Base-by-base conservation (phyloP, 2,329 filamentous ascomycete genomes). In the Arthrobotrys sinensis region DNA sequence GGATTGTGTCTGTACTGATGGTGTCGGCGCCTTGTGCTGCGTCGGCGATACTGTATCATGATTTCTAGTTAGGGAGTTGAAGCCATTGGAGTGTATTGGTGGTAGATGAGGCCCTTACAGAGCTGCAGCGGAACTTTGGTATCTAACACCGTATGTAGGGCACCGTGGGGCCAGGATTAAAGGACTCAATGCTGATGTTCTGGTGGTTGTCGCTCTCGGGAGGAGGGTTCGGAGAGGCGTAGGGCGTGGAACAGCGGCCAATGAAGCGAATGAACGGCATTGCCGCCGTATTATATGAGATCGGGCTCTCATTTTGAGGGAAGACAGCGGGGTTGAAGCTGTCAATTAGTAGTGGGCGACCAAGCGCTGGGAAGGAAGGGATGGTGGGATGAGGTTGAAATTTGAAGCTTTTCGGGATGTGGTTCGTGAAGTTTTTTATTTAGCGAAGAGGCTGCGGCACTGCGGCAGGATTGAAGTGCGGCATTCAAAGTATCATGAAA, bases 1-100 rank as follows among this genome's bases (percentile, higher is more conserved):
- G 91, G 80, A 96, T 91, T 16, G 88, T 87, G 71, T 90, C 87
- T 83, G 91, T 89, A 1, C 89, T 87, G 64, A 91, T 85, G 11
- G 52, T 14, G n/a, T 78, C 78, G 19, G 55, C 60, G 40, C 50
- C 64, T 48, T 79, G 32, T 8, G 76, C 76, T 28, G 76, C 76
- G 57, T 79, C 76, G 21, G 69, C 63, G 12, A 79, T 63, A 16
- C 76, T 79, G n/a, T 24, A 40, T 32, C 10, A 19, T 6, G n/a
- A 6, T 53, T 53, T 2, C 8, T 45, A 45, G 43, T 36, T 3
- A 21, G 6, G n/a, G 14, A 19, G 32, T 38, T 21, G 32, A 21
- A 40, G 2, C 28, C 14, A 53, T 34, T 57, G 34, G 7, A 16
- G 16, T 34, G 24, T 48, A n/a, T 64, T 10, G 14, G n/a, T 16